Evolutionary conservation across 169 alveolate species (phyloP).

Genomic region (Eimeria necatrix): DNA sequence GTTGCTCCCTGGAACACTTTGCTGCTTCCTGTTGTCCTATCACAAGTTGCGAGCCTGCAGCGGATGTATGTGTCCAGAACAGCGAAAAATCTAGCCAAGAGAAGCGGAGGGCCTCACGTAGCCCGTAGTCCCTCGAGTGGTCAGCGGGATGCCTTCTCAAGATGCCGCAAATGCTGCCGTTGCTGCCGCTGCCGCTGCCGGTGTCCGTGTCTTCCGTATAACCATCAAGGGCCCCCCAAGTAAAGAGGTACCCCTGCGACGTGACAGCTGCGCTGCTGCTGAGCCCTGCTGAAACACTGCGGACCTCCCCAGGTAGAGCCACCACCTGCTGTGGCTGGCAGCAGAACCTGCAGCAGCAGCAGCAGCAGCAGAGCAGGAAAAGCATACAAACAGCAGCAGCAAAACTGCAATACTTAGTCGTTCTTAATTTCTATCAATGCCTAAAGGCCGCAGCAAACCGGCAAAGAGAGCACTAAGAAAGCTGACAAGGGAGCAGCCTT

Average conservation of each 20-base stretch:
- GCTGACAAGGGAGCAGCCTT: background rate
- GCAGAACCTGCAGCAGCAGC: conserved; percentile 75
- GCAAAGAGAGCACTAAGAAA: background rate
- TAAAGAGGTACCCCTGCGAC: conserved; percentile 48
- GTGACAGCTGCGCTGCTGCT: conserved; percentile 64
- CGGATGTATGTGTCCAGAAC: background rate
- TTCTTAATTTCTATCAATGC: background rate
- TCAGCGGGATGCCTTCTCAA: conserved; percentile 57
- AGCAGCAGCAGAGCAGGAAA: background rate
- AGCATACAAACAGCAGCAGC: background rate
- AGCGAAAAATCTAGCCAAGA: conserved; percentile 30
- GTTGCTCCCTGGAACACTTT: background rate
- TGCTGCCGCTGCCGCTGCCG: conserved; percentile 14
- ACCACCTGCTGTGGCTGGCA: conserved; percentile 79
- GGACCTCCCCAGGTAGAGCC: conserved; percentile 64
- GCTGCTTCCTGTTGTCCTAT: background rate
- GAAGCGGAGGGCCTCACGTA: conserved; percentile 37
- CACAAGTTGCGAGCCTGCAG: background rate
- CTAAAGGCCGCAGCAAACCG: background rate
- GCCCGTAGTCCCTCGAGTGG: conserved; percentile 68
- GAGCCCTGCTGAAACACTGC: conserved; percentile 65
- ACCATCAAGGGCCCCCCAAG: conserved; percentile 65
- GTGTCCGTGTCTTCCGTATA: background rate
- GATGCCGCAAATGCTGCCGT: conserved; percentile 1
- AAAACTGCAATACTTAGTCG: background rate